These are phyloP conservation scores for Plasmodium falciparum DNA, from an alignment of 169 alveolate genomes.

Conservation along the genomic window DNA sequence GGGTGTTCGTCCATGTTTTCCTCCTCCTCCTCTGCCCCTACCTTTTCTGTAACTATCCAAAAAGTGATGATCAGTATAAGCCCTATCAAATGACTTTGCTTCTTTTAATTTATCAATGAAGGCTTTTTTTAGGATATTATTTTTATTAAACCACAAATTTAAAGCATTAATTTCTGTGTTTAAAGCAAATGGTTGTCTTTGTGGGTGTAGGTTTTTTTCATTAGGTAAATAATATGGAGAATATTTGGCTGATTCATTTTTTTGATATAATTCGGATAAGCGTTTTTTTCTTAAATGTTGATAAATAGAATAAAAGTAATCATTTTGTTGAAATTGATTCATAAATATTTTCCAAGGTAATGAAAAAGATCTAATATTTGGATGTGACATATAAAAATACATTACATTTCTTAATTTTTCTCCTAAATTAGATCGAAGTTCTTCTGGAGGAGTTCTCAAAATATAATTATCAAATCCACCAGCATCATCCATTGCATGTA, in stretches of 20 bases:
- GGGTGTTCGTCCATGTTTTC: constrained; percentile 88
- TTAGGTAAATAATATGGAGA: constrained; percentile 87
- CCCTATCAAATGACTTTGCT: constrained; percentile 83
- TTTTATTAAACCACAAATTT: constrained; percentile 77
- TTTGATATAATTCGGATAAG: constrained; percentile 64
- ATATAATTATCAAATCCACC: constrained; percentile 92
- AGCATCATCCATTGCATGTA: constrained; percentile 90
- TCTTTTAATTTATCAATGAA: constrained; percentile 67
- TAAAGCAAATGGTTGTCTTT: constrained; percentile 78
- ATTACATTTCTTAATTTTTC: constrained; percentile 88
- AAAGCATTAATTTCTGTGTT: constrained; percentile 80
- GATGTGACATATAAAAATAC: constrained; percentile 85
- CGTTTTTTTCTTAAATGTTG: constrained; percentile 81
- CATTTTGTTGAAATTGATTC: constrained; percentile 78
- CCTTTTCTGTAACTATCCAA: constrained; percentile 86
- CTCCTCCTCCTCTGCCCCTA: constrained; percentile 90
- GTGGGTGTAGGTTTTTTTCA: constrained; percentile 64
- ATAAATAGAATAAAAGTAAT: constrained; percentile 81
- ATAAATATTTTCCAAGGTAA: constrained; percentile 87
- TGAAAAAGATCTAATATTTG: constrained; percentile 52
- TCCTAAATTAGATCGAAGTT: constrained; percentile 89
- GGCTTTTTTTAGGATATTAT: constrained; percentile 65
- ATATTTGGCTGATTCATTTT: constrained; percentile 74
- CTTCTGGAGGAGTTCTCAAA: constrained; percentile 90
- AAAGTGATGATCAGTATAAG: constrained; percentile 86